A percentile compares a stretch with the other conserved stretches of the same genome.
Evolutionary conservation across 176 grass and related monocot species (phyloP).

Genomic region (Melocanna baccifera): DNA sequence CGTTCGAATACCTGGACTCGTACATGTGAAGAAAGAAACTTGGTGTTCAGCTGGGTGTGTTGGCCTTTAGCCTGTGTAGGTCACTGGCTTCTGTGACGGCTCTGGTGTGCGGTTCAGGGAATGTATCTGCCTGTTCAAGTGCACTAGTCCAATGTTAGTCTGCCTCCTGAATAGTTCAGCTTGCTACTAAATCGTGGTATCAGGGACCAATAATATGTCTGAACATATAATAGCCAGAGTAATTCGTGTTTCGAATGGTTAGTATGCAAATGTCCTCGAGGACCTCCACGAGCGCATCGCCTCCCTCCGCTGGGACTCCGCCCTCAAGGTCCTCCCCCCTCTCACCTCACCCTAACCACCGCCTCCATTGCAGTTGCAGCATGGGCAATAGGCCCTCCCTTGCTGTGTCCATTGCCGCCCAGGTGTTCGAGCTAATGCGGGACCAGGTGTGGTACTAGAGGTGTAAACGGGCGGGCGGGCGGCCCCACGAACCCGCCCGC

Average conservation of each 20-base stretch:
- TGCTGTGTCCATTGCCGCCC: background rate
- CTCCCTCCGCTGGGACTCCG: constrained; percentile 79
- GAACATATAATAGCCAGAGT: background rate
- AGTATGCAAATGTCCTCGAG: constrained; percentile 50
- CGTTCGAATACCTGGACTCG: constrained; percentile 48
- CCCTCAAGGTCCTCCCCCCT: constrained; percentile 59
- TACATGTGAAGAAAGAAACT: constrained; percentile 28
- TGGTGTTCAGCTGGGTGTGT: background rate
- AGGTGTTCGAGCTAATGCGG: constrained; percentile 94
- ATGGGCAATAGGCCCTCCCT: background rate
- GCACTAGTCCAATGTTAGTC: background rate
- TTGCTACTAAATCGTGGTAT: background rate
- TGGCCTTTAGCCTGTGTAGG: background rate
- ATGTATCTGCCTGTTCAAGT: constrained; percentile 21
- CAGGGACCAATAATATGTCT: background rate
- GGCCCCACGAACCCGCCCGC: too few species aligned
- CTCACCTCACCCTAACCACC: background rate
- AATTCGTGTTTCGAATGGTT: background rate
- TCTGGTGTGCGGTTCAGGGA: background rate
- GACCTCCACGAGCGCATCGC: constrained; percentile 80
- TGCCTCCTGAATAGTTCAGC: constrained; percentile 26
- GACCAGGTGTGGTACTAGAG: constrained; percentile 95
- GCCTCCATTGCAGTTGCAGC: background rate
- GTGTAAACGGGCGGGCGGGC: too few species aligned
- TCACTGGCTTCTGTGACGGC: background rate